Conservation (phyloP, 2,329 filamentous ascomycete genomes). For the Fusarium pseudograminearum region DNA sequence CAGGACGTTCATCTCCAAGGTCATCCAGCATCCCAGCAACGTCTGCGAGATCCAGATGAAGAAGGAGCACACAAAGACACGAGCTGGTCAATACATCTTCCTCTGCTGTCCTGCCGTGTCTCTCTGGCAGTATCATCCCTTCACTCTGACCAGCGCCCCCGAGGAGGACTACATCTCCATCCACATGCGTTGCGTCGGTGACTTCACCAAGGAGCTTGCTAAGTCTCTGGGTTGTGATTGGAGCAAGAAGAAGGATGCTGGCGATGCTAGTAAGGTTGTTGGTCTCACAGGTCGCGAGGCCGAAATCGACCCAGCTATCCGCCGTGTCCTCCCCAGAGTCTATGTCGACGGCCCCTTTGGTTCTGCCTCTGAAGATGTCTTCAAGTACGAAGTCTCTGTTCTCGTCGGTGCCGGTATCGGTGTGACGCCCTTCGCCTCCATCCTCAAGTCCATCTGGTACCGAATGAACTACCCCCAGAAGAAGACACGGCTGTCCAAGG, state of each 20-base stretch:
- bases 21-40: conserved; percentile 89
- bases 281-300: conserved; percentile 72
- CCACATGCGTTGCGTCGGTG: conserved; percentile 84
- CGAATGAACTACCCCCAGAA: conserved; percentile 88
- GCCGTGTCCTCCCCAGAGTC: conserved; percentile 79
- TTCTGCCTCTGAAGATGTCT: conserved; percentile 87
- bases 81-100: conserved; percentile 89
- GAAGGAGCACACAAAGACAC: conserved; percentile 86
- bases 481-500: conserved; percentile 82
- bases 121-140: conserved; percentile 89
- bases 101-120: conserved; percentile 88
- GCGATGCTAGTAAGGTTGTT: conserved; percentile 73
- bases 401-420: conserved; percentile 87
- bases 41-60: conserved; percentile 94
- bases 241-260: conserved; percentile 57
- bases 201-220: conserved; percentile 80
- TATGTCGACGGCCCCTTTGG: conserved; percentile 90
- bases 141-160: conserved; percentile 86
- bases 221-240: conserved; percentile 81
- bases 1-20: conserved; percentile 89
- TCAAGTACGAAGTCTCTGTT: conserved; percentile 85
- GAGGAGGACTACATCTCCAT: conserved; percentile 93
- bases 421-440: conserved; percentile 87
- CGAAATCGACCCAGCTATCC: conserved; percentile 74
- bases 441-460: conserved; percentile 94